Base-by-base conservation (phyloP, 2,329 filamentous ascomycete species). In the Diaporthe citri region DNA sequence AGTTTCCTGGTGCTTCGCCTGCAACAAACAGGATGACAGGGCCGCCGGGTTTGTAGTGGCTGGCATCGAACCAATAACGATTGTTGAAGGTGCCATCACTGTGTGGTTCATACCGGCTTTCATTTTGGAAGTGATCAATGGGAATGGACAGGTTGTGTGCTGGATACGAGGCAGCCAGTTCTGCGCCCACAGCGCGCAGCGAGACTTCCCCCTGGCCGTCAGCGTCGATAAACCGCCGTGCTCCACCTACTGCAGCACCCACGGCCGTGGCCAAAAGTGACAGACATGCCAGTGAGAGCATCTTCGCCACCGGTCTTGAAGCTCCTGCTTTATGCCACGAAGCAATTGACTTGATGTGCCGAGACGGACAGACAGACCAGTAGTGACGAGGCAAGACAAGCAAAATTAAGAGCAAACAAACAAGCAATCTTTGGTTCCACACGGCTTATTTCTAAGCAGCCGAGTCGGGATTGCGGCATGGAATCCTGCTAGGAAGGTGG, bases 101-200 rank as follows among this genome's bases (percentile, higher is more conserved):
- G 82, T 97, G 94, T 41, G 95, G 94, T 81, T 92, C 93, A 81
- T 97, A 97, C 66, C 87, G 86, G 3, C 91, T 89, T 71, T 95
- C 93, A 80, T 96, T 94, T 83, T 94, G 93, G 84, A 97, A 97
- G 81, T 97, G 94, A 82, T 97, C 95, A 43, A 97, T 86, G 25
- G 89, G 89, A 4, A 89, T 87, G n/a, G 81, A 80, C 43, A 88
- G 78, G 71, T 82, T 85, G 79, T 84, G 82, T 12, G 81, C 83
- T 10, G 83, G 83, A 77, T 86, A 87, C 8, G 77, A 67, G 7
- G 69, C 22, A 9, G 69, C 51, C 34, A 43, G 7, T 25, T 48
- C 52, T 25, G 52, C 56, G 20, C 22, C 15, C 5, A 34, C 8
- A 17, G 55, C 52, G 6, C 12, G 59, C 39, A 31, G n/a, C 28